Percentiles rank a stretch among this genome's conserved stretches.
Evolutionary conservation across 208 protist species (phyloP).

Genomic region (Leishmania arabica): DNA sequence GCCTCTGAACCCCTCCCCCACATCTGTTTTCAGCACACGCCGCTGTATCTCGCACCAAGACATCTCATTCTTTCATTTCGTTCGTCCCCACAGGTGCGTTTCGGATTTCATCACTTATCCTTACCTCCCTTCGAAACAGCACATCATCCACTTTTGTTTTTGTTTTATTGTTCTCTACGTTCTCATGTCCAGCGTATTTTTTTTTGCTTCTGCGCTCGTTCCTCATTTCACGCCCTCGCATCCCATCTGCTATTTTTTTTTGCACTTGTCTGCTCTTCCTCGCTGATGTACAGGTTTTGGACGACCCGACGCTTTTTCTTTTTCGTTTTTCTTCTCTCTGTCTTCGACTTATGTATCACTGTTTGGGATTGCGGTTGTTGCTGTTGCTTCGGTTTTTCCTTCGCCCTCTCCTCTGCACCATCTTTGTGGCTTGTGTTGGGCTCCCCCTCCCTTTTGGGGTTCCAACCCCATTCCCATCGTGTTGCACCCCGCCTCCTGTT

Average conservation of each 20-base stretch:
- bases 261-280: not conserved
- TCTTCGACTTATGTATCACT: not conserved
- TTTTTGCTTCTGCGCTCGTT: not conserved
- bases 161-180: not conserved
- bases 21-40: not conserved
- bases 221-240: not conserved
- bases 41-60: not conserved
- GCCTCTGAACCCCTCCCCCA: no score
- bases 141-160: not conserved
- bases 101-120: not conserved
- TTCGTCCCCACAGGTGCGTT: not conserved
- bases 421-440: not conserved
- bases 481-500: not conserved
- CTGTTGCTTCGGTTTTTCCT: slow-evolving; percentile 13
- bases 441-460: no score
- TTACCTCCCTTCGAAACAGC: not conserved
- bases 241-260: not conserved
- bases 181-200: not conserved
- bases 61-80: not conserved
- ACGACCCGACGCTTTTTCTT: not conserved
- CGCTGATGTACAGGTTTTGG: not conserved
- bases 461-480: not conserved
- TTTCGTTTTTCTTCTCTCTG: slow-evolving; percentile 20
- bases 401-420: not conserved
- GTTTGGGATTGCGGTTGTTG: not conserved